Evolutionary conservation across 345 rosid genomes (phyloP), one percentile per base, ranked within the genome.

Genomic region (Schrenkiella parvula): DNA sequence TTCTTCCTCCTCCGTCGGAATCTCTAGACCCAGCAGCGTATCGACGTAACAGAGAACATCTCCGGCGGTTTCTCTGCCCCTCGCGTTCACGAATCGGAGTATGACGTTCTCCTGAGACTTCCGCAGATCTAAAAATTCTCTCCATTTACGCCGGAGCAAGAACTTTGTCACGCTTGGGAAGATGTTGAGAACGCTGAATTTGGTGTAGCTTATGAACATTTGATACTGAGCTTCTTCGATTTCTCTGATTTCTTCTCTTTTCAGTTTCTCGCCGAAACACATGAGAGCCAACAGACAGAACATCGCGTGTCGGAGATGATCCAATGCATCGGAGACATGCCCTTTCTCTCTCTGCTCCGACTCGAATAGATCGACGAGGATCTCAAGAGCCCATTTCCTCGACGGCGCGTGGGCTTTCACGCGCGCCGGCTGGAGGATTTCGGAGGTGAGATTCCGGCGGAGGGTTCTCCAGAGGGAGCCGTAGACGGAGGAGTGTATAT

Each of bases 361-460:
- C 41, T 64, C 68, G 4, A 71, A 56, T 0, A 71, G 63, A 23
- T 43, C 64, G 2, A 60, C 19, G 14, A 85, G 79, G 42, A 77
- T 85, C 31, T 82, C 73, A 1, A 82, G 31, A 1, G 84, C 77
- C 83, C 82, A 79, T 54, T 79, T 75, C n/a, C 88, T 75, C 0
- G 86, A 70, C 26, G 76, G 73, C 29, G 77, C 80, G 44, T 77
- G 73, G 1, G 77, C 50, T 43, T 64, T 77, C 21, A 50, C 64
- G 21, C 25, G 83, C 48, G 75, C 12, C 56, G 82, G 82, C 5
- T 82, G 86, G 54, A 82, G 85, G 48, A 85, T 74, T 59, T 81
- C 84, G 0, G 86, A 63, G 0, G 83, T 81, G 50, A 85, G 82
- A 21, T 85, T 85, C 4, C 86, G 82, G 18, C 86, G 80, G 4